These are phyloP conservation scores for Hibiscus tridactylites DNA, from an alignment of 345 rosid species.

Conservation along the genomic window DNA sequence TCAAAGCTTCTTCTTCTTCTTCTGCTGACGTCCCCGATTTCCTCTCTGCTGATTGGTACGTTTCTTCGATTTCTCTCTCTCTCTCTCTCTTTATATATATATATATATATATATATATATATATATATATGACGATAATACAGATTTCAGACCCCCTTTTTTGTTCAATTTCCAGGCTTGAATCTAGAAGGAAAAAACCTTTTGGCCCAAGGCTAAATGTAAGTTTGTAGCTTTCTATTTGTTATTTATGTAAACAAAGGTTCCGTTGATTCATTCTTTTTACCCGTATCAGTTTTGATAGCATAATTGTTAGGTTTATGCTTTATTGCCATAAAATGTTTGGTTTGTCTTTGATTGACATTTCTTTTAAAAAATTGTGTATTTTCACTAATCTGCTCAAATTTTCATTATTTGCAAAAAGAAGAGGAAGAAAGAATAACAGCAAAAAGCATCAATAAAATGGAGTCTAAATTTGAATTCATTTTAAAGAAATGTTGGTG, in stretches of 20 bases:
- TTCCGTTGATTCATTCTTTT: neutral
- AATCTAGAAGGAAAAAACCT: slow-evolving; percentile 77
- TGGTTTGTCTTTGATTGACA: no score
- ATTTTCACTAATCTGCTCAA: no score
- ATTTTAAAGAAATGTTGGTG: no score
- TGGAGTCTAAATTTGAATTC: no score
- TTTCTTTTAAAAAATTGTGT: no score
- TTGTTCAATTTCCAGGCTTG: slow-evolving; percentile 57
- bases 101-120: neutral
- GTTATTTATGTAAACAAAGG: neutral
- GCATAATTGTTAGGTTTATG: no score
- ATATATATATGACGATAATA: neutral
- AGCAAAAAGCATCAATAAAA: no score
- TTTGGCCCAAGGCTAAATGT: slow-evolving; percentile 86
- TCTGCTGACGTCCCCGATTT: slow-evolving; percentile 85
- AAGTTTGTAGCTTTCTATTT: slow-evolving; percentile 14
- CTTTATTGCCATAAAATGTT: no score
- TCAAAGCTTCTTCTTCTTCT: slow-evolving; percentile 47
- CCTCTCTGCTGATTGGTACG: slow-evolving; percentile 79
- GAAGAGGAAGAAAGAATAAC: no score
- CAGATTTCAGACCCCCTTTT: neutral
- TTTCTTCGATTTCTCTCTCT: neutral
- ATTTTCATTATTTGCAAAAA: no score
- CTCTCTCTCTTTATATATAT: neutral
- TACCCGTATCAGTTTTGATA: no score